A percentile compares a stretch with the other conserved stretches of the same genome.
These are phyloP conservation scores for Venturia oleaginea DNA, from an alignment of 2,329 filamentous ascomycete species.

Conservation along the genomic window DNA sequence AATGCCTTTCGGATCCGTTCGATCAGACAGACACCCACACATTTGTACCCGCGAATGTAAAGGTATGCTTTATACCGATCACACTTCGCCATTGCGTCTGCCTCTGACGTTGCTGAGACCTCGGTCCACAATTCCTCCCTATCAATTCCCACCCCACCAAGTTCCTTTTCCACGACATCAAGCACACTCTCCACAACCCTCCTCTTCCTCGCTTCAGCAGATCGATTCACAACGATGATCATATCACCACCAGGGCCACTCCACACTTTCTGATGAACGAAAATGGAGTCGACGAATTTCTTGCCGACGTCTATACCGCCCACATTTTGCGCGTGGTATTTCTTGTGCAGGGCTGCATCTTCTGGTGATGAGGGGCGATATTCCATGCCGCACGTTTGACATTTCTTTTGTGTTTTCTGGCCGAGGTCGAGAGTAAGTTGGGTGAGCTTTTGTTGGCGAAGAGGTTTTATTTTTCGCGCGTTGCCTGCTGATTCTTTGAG, in stretches of 20 bases:
- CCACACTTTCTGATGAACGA: constrained; percentile 44
- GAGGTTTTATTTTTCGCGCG: constrained; percentile 2
- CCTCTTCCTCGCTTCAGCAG: constrained; percentile 39
- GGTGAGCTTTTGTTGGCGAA: constrained; percentile 5
- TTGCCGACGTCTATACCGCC: constrained; percentile 54
- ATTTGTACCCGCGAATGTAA: constrained; percentile 52
- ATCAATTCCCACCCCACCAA: constrained; percentile 50
- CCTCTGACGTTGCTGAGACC: constrained; percentile 22
- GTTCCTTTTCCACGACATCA: constrained; percentile 53
- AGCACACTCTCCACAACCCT: constrained; percentile 46
- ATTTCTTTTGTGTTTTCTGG: constrained; percentile 23
- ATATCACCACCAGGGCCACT: constrained; percentile 22
- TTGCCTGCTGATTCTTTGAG: constrained; percentile 1
- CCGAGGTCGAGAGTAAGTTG: constrained; percentile 14
- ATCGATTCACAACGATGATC: constrained; percentile 4
- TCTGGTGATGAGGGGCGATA: constrained; percentile 54
- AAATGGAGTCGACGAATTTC: constrained; percentile 44
- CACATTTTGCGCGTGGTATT: constrained; percentile 53
- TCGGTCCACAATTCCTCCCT: constrained; percentile 51
- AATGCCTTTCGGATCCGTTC: constrained; percentile 52
- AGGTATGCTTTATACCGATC: constrained; percentile 52
- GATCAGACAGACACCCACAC: constrained; percentile 52
- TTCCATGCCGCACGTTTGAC: constrained; percentile 55
- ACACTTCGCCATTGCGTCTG: constrained; percentile 22
- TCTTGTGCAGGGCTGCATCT: constrained; percentile 53